Evolutionary conservation across 306 rosid species (phyloP), one percentile per base, ranked within the genome.

Genomic region (Vachellia collinsii): DNA sequence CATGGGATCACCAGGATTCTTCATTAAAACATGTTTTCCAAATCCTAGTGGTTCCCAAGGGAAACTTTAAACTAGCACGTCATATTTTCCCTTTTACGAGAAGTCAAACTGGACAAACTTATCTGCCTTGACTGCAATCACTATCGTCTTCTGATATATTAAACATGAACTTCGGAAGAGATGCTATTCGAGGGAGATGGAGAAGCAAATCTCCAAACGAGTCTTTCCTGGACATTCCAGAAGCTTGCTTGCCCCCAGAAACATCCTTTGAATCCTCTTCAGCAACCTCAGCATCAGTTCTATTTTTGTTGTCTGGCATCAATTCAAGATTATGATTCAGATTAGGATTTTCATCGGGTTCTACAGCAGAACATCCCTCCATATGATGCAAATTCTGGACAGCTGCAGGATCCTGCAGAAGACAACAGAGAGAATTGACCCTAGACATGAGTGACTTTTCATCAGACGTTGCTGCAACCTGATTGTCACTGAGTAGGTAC

Each of bases 401-500:
- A 36, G 84, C 62, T 41, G 70, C 54, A 44, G 92, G 87, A 56
- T 94, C 98, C 86, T 94, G 97, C 83, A 94, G 71, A 79, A 94
- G 97, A 81, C 98, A 92, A 65, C 91, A 89, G 16, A 92, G 96
- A 79, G 98, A 94, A 78, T 91, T 85, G 84, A 94, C 97, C 81
- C 93, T 92, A 61, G 91, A 83, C 97, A 94, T 92, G 53, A 94
- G 89, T 51, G 91, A 92, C 51, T 84, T 89, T 84, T 94, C 98
- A 74, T 92, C 97, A 22, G 98, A 89, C 47, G 88, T 77, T 10
- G 89, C 77, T 44, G 92, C 81, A 51, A 79, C 88, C 68, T 25
- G 68, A 51, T 89, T 92, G 88, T 94, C 98, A 47, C 38, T 92
- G 56, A 94, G 90, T 67, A 92, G 88, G 85, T 87, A 85, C 38